These are phyloP conservation scores for Verticillium albo-atrum DNA, from an alignment of 2,329 filamentous ascomycete genomes.

Conservation along the genomic window DNA sequence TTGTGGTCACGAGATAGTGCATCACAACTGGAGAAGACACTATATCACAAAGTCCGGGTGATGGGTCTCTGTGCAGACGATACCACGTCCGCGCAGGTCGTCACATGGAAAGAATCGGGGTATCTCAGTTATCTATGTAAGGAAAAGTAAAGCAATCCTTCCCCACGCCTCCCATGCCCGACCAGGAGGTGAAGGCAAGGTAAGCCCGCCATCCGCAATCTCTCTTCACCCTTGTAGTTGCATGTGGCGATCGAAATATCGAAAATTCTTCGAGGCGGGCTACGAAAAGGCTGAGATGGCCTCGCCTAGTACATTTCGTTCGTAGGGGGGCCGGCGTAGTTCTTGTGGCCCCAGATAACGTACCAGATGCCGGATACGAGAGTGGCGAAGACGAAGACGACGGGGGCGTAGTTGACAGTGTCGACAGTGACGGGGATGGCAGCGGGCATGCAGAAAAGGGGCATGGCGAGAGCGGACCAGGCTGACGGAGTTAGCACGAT, in stretches of 20 bases:
- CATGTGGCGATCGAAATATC: neutral
- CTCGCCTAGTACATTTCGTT: constrained; percentile 23
- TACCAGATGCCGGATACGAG: constrained; percentile 63
- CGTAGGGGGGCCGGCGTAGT: constrained; percentile 61
- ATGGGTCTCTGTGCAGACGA: too few species aligned
- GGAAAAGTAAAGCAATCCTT: neutral
- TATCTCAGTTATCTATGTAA: neutral
- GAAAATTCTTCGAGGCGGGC: neutral
- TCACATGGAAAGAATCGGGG: neutral
- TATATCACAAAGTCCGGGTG: too few species aligned
- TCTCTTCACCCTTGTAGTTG: neutral
- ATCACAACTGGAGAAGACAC: too few species aligned
- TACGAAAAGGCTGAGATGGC: neutral
- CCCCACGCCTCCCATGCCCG: neutral
- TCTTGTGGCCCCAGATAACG: constrained; percentile 62
- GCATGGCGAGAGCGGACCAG: constrained; percentile 65
- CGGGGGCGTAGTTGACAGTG: constrained; percentile 70
- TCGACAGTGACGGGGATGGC: constrained; percentile 52
- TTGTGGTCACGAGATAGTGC: too few species aligned
- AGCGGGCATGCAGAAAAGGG: constrained; percentile 71
- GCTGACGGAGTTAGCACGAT: constrained; percentile 32
- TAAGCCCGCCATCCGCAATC: neutral
- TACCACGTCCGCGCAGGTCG: neutral
- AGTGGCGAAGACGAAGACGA: constrained; percentile 66
- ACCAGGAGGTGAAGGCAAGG: neutral